Evolutionary conservation across 148 eudicot species (phyloP).

Genomic region (Mesembryanthemum crystallinum): DNA sequence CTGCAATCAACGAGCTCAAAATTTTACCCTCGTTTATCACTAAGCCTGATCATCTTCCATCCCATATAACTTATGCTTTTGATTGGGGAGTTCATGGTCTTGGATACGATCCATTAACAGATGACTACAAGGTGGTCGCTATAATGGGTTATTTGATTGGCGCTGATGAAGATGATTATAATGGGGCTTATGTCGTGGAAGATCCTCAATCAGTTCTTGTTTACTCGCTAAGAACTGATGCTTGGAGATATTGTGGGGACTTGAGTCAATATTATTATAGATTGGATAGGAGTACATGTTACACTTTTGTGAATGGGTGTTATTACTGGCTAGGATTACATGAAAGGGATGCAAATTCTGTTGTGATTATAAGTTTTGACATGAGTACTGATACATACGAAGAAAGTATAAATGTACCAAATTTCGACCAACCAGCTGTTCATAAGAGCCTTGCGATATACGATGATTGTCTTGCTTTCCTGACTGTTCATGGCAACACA

Average conservation of each 20-base stretch:
- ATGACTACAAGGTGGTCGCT: constrained; percentile 14
- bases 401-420: constrained; percentile 18
- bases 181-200: too few species aligned
- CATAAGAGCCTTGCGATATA: constrained; percentile 12
- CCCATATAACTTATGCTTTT: not conserved
- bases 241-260: constrained; percentile 4
- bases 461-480: constrained; percentile 7
- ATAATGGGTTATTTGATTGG: not conserved
- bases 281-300: not conserved
- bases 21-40: not conserved
- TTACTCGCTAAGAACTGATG: not conserved
- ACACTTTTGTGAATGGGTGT: not conserved
- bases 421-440: not conserved
- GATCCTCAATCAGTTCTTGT: not conserved
- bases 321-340: constrained; percentile 1
- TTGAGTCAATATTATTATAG: not conserved
- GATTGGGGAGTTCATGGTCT: not conserved
- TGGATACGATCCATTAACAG: constrained; percentile 6
- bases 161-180: not conserved
- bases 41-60: not conserved
- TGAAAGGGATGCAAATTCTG: not conserved
- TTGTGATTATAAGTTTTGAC: constrained; percentile 12
- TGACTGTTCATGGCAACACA: not conserved
- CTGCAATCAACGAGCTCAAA: not conserved
- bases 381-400: constrained; percentile 9